A percentile compares a stretch with the other conserved stretches of the same genome.
Conservation (phyloP, 2,329 filamentous ascomycete species). For the Fusarium temperatum region DNA sequence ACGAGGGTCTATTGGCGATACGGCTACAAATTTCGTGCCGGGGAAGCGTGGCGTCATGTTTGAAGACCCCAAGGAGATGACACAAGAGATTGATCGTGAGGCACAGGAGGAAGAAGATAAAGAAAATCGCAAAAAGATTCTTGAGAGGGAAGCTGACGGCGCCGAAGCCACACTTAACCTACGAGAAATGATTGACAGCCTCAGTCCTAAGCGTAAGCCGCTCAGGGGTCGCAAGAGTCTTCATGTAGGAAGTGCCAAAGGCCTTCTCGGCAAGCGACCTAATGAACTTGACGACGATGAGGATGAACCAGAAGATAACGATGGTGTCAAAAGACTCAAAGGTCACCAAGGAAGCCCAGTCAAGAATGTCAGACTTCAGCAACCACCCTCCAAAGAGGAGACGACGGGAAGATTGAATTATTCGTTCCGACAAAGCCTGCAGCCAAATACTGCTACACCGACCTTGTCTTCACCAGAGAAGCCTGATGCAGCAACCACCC, state of each 20-base stretch:
- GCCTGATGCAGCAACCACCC: conserved; percentile 59
- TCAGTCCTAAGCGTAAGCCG: conserved; percentile 78
- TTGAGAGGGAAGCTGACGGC: conserved; percentile 59
- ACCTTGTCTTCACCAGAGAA: conserved; percentile 60
- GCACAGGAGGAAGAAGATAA: conserved; percentile 66
- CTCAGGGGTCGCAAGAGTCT: conserved; percentile 78
- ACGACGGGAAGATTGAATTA: conserved; percentile 68
- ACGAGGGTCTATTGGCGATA: conserved; percentile 75
- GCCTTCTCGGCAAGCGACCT: conserved; percentile 78
- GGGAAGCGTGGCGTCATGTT: conserved; percentile 65
- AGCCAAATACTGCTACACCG: conserved; percentile 56
- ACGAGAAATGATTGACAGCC: conserved; percentile 79
- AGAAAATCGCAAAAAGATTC: conserved; percentile 66
- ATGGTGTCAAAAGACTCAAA: conserved; percentile 74
- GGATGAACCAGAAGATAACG: conserved; percentile 66
- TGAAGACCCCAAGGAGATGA: conserved; percentile 69
- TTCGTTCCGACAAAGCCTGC: conserved; percentile 58
- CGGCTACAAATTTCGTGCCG: conserved; percentile 70
- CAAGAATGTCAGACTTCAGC: conserved; percentile 76
- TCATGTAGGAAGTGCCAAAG: conserved; percentile 77
- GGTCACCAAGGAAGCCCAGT: conserved; percentile 79
- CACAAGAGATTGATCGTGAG: conserved; percentile 70
- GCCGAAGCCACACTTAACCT: conserved; percentile 71
- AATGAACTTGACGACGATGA: conserved; percentile 71
- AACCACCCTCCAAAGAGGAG: conserved; percentile 73